Base-by-base conservation (phyloP, 2,329 filamentous ascomycete genomes). In the Arthroderma sp. region DNA sequence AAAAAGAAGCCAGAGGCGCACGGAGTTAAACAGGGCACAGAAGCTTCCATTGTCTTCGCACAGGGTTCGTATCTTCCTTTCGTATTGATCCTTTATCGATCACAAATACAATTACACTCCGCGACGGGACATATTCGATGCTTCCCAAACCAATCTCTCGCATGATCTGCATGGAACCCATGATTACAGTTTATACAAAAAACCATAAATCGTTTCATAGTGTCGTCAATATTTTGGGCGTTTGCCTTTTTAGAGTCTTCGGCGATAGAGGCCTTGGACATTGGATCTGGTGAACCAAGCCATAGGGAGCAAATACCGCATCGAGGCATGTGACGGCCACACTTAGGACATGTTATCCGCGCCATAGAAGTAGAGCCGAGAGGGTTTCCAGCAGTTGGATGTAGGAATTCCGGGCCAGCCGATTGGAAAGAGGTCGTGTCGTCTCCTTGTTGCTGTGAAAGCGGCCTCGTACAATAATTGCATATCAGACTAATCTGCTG, bases 141-240 rank as follows among this genome's bases (percentile, higher is more conserved):
- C 52, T 66, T 67, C 22, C 57, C 59, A 58, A 81, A 82, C 78
- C 78, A 82, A 49, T 72, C 69, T 51, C 69, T 62, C 7, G 78
- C 77, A 65, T 81, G 77, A 58, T 77, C 66, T 3, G 73, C 75
- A 63, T 82, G 78, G 52, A 74, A 78, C 1, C 75, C 77, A 63
- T 82, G 78, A 51, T 73, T 74, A 56, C 78, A 82, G 48, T 67
- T 71, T 52, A 76, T 73, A 54, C 78, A 82, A 54, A 80, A 77
- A 4, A 73, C 72, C 50, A 78, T 67, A 53, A 78, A 71, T 43
- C 70, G 65, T 10, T 67, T 68, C 66, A 79, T 71, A 5, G 66
- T 46, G 50, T 76, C 73, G 29, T 59, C 56, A 38, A n/a, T 5
- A 33, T 34, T 47, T n/a, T 38, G 30, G 2, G 15, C 40, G 8